Percentiles rank a stretch among this genome's conserved stretches.
These are phyloP conservation scores for Pichia sp. DNA, from an alignment of 1,139 yeast genomes.

Conservation along the genomic window DNA sequence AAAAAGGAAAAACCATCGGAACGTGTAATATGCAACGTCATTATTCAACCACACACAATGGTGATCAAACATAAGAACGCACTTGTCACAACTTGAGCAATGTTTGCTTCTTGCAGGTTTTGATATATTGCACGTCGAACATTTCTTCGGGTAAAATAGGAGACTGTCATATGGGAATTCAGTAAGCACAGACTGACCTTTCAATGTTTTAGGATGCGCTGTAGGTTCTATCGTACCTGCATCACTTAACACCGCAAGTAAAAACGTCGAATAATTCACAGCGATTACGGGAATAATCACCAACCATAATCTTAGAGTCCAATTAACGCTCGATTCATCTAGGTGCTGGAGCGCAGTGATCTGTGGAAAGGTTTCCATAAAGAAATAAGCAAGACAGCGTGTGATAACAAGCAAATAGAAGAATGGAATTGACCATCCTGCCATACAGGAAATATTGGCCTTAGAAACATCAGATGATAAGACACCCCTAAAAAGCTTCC, in stretches of 20 bases:
- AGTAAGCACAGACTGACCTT: constrained; percentile 31
- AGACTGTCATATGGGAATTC: constrained; percentile 38
- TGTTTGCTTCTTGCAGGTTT: constrained; percentile 92
- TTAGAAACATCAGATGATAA: constrained; percentile 10
- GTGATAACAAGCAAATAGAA: constrained; percentile 40
- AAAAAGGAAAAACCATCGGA: constrained; percentile 61
- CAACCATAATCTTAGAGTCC: constrained; percentile 13
- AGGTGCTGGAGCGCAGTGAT: constrained; percentile 5
- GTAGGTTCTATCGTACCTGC: constrained; percentile 41
- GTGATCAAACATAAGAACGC: constrained; percentile 73
- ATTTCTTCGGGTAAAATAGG: constrained; percentile 41
- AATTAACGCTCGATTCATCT: not conserved
- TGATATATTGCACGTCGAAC: constrained; percentile 46
- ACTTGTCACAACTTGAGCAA: constrained; percentile 64
- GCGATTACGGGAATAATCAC: constrained; percentile 31
- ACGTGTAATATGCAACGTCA: constrained; percentile 77
- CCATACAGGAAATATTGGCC: constrained; percentile 6
- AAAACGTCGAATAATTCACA: constrained; percentile 33
- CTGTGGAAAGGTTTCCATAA: constrained; percentile 30
- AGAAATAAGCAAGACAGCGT: constrained; percentile 42
- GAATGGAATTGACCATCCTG: constrained; percentile 43
- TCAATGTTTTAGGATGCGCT: constrained; percentile 5
- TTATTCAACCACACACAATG: constrained; percentile 96
- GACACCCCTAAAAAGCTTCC: constrained; percentile 4
- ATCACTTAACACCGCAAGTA: constrained; percentile 41